Base-by-base conservation (phyloP, 768 basidiomycete species). In the Lactarius hatsudake region DNA sequence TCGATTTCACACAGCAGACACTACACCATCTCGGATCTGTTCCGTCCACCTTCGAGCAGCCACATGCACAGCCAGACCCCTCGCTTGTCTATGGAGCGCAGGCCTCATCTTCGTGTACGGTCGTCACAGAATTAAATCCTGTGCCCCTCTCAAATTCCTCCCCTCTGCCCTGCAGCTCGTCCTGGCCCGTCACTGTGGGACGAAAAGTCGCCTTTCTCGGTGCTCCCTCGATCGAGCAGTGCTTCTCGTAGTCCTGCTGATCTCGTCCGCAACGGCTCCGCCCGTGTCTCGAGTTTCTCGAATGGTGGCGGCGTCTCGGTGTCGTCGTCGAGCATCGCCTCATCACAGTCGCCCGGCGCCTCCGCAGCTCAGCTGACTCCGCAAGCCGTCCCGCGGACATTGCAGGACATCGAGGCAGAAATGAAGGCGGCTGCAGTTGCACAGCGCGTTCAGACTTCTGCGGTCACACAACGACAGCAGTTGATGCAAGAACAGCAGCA, bases 321-420 rank as follows among this genome's bases (percentile, higher is more conserved):
- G 40, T 68, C 69, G 55, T 65, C 70, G 17, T 51, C 72, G 70
- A 8, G 65, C 69, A 62, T 71, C 53, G 53, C 12, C 62, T 28
- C 62, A 59, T 38, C 58, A 53, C 66, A 61, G 32, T 60, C 68
- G 28, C 59, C 66, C 32, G 43, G 71, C 48, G 23, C 63, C n/a
- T 30, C 68, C 36, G 59, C 59, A 30, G 64, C 70, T 62, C 79
- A 79, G 51, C 73, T 72, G 6, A 81, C 81, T 32, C 53, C 55
- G 15, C 62, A 71, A 23, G 48, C 63, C 7, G 64, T 60, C 9
- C 61, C 54, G 60, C 69, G 86, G 23, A 93, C 91, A 0, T 74
- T 94, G 32, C 87, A 91, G 70, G 93, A 94, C 70, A 88, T 94
- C 66, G 93, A 94, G 73, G 84, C 87, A 3, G 93, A 94, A 76